Percentiles rank a stretch among this genome's conserved stretches.
phyloP scores from a whole-genome alignment of 2,329 filamentous ascomycete genomes.

The Aspergillus costaricaensis region DNA sequence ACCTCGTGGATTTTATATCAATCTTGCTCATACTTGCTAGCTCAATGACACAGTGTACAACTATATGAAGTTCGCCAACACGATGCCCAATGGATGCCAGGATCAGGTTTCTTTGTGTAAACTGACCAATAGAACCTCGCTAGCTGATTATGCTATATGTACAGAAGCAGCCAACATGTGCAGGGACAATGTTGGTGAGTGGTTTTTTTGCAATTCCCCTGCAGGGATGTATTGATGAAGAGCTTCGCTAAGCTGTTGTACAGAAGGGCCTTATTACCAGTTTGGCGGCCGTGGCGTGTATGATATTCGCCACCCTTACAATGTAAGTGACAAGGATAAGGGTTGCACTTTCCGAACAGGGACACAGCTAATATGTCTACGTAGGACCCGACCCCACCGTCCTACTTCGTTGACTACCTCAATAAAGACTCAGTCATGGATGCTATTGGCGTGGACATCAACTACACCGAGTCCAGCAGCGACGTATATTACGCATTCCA shows the following conservation, averaged over 20 bases:
- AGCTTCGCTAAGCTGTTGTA: neutral
- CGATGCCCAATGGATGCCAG: constrained; percentile 62
- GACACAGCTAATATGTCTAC: constrained; percentile 22
- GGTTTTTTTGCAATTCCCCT: neutral
- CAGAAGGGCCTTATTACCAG: constrained; percentile 57
- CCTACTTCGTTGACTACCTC: constrained; percentile 64
- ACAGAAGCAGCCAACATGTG: constrained; percentile 58
- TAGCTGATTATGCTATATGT: constrained; percentile 55
- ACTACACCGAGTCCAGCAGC: constrained; percentile 54
- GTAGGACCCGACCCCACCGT: constrained; percentile 64
- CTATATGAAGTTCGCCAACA: constrained; percentile 59
- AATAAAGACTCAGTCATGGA: constrained; percentile 60
- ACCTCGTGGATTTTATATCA: neutral
- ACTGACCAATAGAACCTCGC: constrained; percentile 59
- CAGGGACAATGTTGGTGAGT: constrained; percentile 54
- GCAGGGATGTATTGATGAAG: neutral
- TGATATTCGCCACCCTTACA: constrained; percentile 59
- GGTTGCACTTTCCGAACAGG: neutral
- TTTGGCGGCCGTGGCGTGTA: constrained; percentile 59
- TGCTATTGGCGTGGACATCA: constrained; percentile 64
- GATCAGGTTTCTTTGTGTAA: constrained; percentile 69
- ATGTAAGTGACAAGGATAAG: constrained; percentile 25
- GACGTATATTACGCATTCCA: constrained; percentile 53
- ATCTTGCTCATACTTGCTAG: constrained; percentile 17
- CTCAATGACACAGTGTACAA: constrained; percentile 62